These are phyloP conservation scores for Ustilago xerochloae DNA, from an alignment of 1,284 basidiomycete species.

Conservation along the genomic window DNA sequence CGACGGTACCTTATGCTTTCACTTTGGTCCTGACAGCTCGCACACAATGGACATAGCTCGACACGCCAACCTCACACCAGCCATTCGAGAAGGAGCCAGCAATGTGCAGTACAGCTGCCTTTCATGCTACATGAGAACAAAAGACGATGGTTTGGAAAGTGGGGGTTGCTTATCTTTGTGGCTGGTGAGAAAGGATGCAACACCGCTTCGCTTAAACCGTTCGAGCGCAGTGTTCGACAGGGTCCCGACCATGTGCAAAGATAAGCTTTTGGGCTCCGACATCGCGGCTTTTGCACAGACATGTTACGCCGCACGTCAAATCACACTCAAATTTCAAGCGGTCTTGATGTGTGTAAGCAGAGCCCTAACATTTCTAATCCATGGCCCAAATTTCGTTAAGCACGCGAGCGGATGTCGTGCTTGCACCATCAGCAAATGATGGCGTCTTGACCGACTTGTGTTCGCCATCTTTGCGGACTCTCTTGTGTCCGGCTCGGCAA, in stretches of 20 bases:
- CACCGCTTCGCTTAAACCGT: not conserved
- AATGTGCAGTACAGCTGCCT: too few relatives aligned
- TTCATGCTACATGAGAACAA: too few relatives aligned
- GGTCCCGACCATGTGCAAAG: constrained; percentile 3
- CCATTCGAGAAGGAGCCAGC: too few relatives aligned
- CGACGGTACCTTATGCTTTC: too few relatives aligned
- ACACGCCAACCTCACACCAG: too few relatives aligned
- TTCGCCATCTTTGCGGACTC: not conserved
- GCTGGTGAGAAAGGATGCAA: not conserved
- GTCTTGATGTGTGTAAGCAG: too few relatives aligned
- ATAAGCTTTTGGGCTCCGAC: constrained; percentile 19
- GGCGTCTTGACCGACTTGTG: constrained; percentile 1
- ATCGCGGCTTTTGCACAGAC: not conserved
- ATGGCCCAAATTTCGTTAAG: not conserved
- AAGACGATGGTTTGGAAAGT: too few relatives aligned
- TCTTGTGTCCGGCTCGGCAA: not conserved
- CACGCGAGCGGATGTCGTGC: constrained; percentile 5
- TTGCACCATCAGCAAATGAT: constrained; percentile 13
- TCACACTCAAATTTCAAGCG: not conserved
- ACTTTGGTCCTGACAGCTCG: too few relatives aligned
- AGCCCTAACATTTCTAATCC: too few relatives aligned
- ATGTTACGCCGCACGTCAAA: not conserved
- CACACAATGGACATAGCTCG: too few relatives aligned
- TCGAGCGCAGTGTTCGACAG: constrained; percentile 10
- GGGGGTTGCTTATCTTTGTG: too few relatives aligned